Conservation (phyloP, 768 basidiomycete genomes). For the Tremella fuciformis region DNA sequence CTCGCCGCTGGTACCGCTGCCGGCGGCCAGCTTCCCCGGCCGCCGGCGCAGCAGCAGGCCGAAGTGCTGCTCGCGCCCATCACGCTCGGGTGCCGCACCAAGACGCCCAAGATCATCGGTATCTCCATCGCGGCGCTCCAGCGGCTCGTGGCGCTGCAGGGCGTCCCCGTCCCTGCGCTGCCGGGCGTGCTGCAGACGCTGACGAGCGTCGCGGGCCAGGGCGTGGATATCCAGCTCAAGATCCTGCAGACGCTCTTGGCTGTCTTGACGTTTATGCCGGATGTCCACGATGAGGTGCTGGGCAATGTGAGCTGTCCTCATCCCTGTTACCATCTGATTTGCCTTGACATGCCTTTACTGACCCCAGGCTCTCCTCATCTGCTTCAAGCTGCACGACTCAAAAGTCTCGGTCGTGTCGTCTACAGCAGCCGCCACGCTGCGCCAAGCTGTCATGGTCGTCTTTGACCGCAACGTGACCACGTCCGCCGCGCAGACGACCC, state of each 20-base stretch:
- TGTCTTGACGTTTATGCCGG: conserved; percentile 81
- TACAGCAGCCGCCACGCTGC: conserved; percentile 90
- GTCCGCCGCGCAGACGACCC: conserved; percentile 11
- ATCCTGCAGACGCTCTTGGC: conserved; percentile 89
- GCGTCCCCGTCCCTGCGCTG: conserved; percentile 68
- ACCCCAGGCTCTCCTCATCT: conserved; percentile 78
- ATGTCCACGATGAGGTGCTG: conserved; percentile 72
- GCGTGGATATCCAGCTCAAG: conserved; percentile 93
- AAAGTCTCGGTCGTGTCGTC: conserved; percentile 94
- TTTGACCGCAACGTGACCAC: conserved; percentile 73
- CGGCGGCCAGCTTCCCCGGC: conserved; percentile 19
- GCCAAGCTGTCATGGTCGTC: conserved; percentile 95
- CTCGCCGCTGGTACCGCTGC: too few species aligned
- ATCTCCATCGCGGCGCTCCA: conserved; percentile 88
- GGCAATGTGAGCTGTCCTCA: conserved; percentile 68
- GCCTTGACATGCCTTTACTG: neutral
- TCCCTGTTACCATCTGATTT: neutral
- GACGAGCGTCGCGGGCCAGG: conserved; percentile 82
- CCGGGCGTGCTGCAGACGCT: conserved; percentile 78
- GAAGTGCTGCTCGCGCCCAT: conserved; percentile 79
- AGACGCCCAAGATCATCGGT: conserved; percentile 88
- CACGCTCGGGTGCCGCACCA: conserved; percentile 90
- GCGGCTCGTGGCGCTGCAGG: conserved; percentile 79
- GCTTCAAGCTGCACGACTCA: conserved; percentile 93
- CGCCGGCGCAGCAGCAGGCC: conserved; percentile 56